Percentiles rank a stretch among this genome's conserved stretches.
phyloP scores from a whole-genome alignment of 768 basidiomycete species.

The Termitomyces sp. region DNA sequence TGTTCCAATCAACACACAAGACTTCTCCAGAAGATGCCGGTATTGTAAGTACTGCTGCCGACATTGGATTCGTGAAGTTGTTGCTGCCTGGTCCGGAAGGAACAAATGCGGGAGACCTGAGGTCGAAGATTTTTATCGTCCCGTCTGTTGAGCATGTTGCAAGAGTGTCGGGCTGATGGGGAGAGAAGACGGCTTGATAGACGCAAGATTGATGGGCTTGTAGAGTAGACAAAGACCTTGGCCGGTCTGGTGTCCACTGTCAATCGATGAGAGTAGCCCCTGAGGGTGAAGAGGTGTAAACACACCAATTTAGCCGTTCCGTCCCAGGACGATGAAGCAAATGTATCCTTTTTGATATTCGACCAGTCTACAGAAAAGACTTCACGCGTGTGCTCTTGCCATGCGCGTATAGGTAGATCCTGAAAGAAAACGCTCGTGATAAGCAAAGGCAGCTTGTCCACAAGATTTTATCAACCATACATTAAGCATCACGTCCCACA shows the following conservation, averaged over 20 bases:
- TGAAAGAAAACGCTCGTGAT: conserved; percentile 28
- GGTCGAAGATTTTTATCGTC: conserved; percentile 77
- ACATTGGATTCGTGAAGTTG: conserved; percentile 60
- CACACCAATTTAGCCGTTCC: conserved; percentile 82
- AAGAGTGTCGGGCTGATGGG: conserved; percentile 78
- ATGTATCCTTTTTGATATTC: conserved; percentile 84
- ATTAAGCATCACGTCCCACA: conserved; percentile 88
- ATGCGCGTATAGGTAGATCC: conserved; percentile 86
- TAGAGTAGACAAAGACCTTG: conserved; percentile 74
- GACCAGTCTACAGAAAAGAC: conserved; percentile 96
- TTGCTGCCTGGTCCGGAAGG: conserved; percentile 44
- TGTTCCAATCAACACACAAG: conserved; percentile 88
- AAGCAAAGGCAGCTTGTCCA: conserved; percentile 7
- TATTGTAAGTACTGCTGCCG: conserved; percentile 69
- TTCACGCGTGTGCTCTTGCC: conserved; percentile 93
- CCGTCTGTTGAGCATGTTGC: conserved; percentile 88
- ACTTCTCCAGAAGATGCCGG: conserved; percentile 78
- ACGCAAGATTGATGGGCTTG: conserved; percentile 83
- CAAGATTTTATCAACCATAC: conserved; percentile 35
- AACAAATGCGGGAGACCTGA: conserved; percentile 58
- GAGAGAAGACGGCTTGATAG: conserved; percentile 90
- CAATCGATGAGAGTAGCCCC: conserved; percentile 5
- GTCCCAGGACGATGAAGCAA: conserved; percentile 90
- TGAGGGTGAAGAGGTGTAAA: conserved; percentile 6
- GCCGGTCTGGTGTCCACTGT: conserved; percentile 85